These are phyloP conservation scores for Ilex asprella DNA, from an alignment of 257 asterid species.

Conservation along the genomic window DNA sequence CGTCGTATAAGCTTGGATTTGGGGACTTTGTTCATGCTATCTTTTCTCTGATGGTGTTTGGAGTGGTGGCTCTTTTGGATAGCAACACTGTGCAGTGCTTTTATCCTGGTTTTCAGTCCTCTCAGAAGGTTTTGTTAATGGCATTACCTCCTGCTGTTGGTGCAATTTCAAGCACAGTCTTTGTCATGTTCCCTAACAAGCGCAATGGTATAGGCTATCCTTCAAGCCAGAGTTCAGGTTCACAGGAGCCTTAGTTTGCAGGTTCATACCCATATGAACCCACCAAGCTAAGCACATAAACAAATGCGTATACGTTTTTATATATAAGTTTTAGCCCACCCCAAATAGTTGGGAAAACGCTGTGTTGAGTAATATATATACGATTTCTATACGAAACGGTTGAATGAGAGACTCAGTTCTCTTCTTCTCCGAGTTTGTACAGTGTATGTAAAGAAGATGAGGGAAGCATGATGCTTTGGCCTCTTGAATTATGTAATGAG, in stretches of 20 bases:
- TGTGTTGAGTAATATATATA: too few relatives aligned
- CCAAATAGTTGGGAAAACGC: too few relatives aligned
- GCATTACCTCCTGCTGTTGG: conserved; percentile 60
- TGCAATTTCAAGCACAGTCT: conserved; percentile 37
- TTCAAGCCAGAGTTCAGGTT: conserved; percentile 10
- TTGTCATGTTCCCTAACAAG: conserved; percentile 48
- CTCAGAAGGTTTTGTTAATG: conserved; percentile 51
- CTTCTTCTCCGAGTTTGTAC: too few relatives aligned
- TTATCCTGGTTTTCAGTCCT: conserved; percentile 52
- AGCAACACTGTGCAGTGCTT: conserved; percentile 54
- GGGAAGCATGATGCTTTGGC: too few relatives aligned
- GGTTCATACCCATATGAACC: too few relatives aligned
- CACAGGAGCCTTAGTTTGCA: too few relatives aligned
- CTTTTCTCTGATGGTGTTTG: conserved; percentile 45
- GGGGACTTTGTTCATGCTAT: conserved; percentile 69
- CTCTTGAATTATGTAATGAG: background rate
- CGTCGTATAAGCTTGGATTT: conserved; percentile 35
- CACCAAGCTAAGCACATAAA: too few relatives aligned
- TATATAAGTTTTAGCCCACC: too few relatives aligned
- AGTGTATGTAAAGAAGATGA: background rate
- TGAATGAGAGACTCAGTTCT: too few relatives aligned
- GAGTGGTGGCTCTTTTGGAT: conserved; percentile 57
- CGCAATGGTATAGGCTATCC: conserved; percentile 80
- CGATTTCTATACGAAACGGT: too few relatives aligned
- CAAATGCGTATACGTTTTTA: too few relatives aligned